Percentiles rank a stretch among this genome's conserved stretches.
These are phyloP conservation scores for Chionographis japonica DNA, from an alignment of 106 monocot species.

Conservation along the genomic window DNA sequence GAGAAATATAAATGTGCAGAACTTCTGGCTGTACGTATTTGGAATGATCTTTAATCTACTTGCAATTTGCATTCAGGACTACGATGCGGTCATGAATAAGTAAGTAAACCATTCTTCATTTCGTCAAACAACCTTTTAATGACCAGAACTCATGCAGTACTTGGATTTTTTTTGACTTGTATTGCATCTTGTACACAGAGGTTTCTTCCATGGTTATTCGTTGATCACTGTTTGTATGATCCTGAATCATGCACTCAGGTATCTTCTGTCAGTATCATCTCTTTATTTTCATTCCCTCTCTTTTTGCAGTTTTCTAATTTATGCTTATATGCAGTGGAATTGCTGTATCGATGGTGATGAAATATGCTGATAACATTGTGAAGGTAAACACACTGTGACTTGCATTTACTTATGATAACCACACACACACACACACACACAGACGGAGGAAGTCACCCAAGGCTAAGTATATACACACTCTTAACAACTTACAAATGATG, in stretches of 20 bases:
- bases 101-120: constrained; percentile 18
- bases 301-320: too few species aligned
- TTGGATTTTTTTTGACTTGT: background rate
- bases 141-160: background rate
- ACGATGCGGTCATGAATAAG: constrained; percentile 87
- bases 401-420: too few species aligned
- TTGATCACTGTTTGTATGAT: constrained; percentile 88
- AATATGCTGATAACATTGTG: constrained; percentile 97
- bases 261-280: background rate
- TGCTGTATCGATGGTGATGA: constrained; percentile 98
- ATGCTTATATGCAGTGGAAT: constrained; percentile 67
- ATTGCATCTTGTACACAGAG: constrained; percentile 36
- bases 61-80: constrained; percentile 86
- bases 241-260: constrained; percentile 98
- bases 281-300: background rate
- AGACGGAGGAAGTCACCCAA: too few species aligned
- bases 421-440: too few species aligned
- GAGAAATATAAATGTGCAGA: constrained; percentile 97
- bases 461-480: too few species aligned
- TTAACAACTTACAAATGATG: too few species aligned
- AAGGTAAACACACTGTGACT: constrained; percentile 45
- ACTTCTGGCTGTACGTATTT: constrained; percentile 96
- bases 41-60: constrained; percentile 90
- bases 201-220: constrained; percentile 97
- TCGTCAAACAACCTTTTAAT: background rate